Conservation (phyloP, 768 basidiomycete species). For the Chalciporus pseudorubinellus region DNA sequence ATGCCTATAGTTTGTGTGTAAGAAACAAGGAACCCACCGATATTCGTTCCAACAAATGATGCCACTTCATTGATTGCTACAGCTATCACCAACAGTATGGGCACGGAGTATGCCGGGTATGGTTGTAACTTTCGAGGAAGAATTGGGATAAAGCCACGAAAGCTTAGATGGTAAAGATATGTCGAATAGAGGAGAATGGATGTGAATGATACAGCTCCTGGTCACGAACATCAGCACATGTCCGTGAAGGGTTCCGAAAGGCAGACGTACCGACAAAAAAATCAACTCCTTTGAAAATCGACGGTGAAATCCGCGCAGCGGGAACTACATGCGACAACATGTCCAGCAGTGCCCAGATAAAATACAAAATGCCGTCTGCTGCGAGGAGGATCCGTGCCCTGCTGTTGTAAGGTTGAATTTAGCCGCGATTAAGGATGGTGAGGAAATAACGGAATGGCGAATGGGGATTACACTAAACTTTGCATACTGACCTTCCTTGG, state of each 20-base stretch:
- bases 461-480: not conserved
- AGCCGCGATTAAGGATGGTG: not conserved
- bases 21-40: constrained; percentile 42
- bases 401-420: constrained; percentile 11
- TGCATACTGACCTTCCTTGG: constrained; percentile 44
- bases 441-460: not conserved
- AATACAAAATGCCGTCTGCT: constrained; percentile 60
- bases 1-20: too few species aligned
- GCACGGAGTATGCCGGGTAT: constrained; percentile 43
- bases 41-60: constrained; percentile 60
- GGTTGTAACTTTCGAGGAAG: constrained; percentile 51
- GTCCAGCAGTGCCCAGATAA: constrained; percentile 58
- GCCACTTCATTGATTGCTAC: constrained; percentile 56
- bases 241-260: too few species aligned
- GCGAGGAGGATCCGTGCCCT: constrained; percentile 60
- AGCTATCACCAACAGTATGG: constrained; percentile 55
- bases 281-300: constrained; percentile 54
- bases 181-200: constrained; percentile 63
- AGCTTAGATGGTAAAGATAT: constrained; percentile 60
- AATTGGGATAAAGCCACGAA: constrained; percentile 46
- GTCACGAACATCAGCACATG: not conserved
- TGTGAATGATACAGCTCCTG: constrained; percentile 56
- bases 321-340: constrained; percentile 56
- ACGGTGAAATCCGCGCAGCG: constrained; percentile 44
- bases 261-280: constrained; percentile 54